These are phyloP conservation scores for Ensete ventricosum DNA, from an alignment of 176 grass and related monocot genomes.

Conservation along the genomic window DNA sequence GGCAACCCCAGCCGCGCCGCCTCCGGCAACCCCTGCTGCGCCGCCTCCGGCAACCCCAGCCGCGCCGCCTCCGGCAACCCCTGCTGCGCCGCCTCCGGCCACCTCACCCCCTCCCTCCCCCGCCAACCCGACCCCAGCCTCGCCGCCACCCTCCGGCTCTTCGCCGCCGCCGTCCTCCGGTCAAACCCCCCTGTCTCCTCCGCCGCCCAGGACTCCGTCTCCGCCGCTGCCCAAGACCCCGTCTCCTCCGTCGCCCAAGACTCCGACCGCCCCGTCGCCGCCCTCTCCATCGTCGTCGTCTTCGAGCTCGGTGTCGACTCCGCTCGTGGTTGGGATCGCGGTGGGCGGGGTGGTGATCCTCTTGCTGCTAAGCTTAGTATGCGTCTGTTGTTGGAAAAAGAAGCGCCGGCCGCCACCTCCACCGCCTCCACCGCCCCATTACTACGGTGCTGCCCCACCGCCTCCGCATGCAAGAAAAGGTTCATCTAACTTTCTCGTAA, in stretches of 20 bases:
- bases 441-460: neutral
- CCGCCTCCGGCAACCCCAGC: neutral
- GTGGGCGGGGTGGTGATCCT: constrained; percentile 7
- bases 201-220: neutral
- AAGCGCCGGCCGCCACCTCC: neutral
- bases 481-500: neutral
- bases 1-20: neutral
- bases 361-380: neutral
- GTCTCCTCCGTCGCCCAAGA: neutral
- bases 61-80: neutral
- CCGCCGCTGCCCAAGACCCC: neutral
- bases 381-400: neutral
- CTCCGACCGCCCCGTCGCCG: neutral
- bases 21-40: neutral
- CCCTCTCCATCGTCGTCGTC: neutral
- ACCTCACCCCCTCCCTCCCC: neutral
- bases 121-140: neutral
- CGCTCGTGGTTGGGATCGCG: constrained; percentile 3
- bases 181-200: neutral
- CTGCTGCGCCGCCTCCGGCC: neutral
- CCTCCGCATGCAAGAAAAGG: constrained; percentile 2
- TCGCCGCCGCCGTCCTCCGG: neutral
- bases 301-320: neutral
- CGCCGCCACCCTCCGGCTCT: neutral
- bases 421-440: neutral